Percentiles rank a stretch among this genome's conserved stretches.
Conservation (phyloP, 495 filamentous ascomycete genomes). For the Podospora bellae-mahoneyi region DNA sequence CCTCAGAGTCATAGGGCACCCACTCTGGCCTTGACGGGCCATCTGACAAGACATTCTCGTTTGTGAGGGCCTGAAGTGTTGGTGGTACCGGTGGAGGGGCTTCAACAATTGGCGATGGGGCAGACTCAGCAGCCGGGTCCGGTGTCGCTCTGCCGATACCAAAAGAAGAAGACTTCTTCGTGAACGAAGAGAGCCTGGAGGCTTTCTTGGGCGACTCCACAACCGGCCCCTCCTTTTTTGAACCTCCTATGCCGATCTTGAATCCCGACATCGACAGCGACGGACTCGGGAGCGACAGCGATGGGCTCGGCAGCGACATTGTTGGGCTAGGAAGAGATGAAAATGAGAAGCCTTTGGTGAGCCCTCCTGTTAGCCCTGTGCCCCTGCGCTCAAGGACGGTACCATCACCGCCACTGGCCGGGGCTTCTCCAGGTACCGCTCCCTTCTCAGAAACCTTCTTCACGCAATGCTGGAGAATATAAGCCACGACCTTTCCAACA, state of each 20-base stretch:
- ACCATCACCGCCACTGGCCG: background rate
- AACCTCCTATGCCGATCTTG: background rate
- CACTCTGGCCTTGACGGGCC: no score
- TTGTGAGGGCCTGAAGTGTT: no score
- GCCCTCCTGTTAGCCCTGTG: no score
- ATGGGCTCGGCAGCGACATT: background rate
- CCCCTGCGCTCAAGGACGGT: background rate
- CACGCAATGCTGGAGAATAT: constrained; percentile 24
- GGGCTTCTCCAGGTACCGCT: constrained; percentile 1
- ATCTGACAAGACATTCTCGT: no score
- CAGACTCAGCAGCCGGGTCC: background rate
- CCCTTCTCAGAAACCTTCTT: constrained; percentile 11
- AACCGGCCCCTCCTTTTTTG: constrained; percentile 10
- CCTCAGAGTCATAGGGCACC: no score
- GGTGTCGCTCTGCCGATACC: constrained; percentile 11
- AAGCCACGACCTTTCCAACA: constrained; percentile 35
- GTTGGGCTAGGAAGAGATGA: constrained; percentile 11
- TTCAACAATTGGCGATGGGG: background rate
- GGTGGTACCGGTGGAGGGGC: background rate
- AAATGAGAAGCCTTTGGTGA: constrained; percentile 7
- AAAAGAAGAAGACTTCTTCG: constrained; percentile 16
- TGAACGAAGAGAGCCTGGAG: background rate
- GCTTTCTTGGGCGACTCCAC: background rate
- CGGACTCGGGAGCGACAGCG: constrained; percentile 4
- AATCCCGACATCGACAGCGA: constrained; percentile 12